phyloP scores from a whole-genome alignment of 495 filamentous ascomycete species.

The Hypoxylon subgilvum region DNA sequence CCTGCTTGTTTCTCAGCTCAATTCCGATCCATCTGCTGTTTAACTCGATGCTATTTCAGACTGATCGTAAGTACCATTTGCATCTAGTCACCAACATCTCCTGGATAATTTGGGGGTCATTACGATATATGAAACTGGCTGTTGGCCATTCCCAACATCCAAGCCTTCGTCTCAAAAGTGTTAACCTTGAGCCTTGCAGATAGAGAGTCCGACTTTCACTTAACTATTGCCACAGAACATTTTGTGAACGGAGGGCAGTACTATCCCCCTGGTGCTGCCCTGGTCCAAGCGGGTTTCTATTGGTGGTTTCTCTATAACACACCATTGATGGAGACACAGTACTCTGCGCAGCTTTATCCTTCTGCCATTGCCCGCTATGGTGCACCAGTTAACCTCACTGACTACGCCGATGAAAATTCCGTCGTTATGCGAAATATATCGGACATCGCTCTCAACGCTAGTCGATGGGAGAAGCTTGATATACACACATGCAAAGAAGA shows the following conservation, averaged over 20 bases:
- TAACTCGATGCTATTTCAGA: conserved; percentile 33
- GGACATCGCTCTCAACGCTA: not conserved
- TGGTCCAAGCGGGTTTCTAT: conserved; percentile 19
- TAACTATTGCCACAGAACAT: conserved; percentile 43
- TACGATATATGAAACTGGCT: too few species aligned
- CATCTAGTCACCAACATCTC: not conserved
- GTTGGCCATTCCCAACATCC: not conserved
- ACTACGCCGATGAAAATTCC: conserved; percentile 29
- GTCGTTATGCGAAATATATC: conserved; percentile 29
- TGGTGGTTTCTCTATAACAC: not conserved
- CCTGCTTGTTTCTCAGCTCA: conserved; percentile 34
- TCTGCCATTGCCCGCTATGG: too few species aligned
- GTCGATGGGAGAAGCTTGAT: conserved; percentile 16
- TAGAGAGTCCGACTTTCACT: conserved; percentile 47
- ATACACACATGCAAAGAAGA: conserved; percentile 14
- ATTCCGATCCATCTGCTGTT: conserved; percentile 43
- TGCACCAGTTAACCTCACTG: conserved; percentile 1
- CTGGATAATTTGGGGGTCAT: not conserved
- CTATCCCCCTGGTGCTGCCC: conserved; percentile 25
- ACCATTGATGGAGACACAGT: not conserved
- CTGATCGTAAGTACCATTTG: conserved; percentile 29
- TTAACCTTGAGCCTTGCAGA: conserved; percentile 13
- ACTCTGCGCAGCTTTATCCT: too few species aligned
- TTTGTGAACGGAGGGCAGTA: conserved; percentile 39
- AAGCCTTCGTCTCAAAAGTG: conserved; percentile 37